phyloP scores from a whole-genome alignment of 148 eudicot genomes.

The Spergularia bocconei region DNA sequence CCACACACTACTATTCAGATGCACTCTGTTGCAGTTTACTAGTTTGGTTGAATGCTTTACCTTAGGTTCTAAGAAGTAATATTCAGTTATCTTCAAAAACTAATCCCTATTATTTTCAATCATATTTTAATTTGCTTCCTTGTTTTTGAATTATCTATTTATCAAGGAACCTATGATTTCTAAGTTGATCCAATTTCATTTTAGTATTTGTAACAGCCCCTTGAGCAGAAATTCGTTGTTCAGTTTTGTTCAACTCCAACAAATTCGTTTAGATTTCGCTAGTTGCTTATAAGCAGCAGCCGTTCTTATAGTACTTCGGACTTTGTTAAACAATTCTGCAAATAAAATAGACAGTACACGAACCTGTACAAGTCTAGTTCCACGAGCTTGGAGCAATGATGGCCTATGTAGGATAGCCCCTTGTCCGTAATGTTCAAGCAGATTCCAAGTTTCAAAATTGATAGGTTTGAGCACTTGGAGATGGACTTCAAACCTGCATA shows the following conservation, averaged over 20 bases:
- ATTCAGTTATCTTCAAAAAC: neutral
- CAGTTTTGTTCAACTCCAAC: too few relatives aligned
- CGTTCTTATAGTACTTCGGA: neutral
- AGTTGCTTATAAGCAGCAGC: neutral
- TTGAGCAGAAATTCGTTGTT: too few relatives aligned
- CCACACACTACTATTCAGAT: neutral
- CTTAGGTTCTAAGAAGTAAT: neutral
- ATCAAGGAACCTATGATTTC: too few relatives aligned
- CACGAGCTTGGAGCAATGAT: constrained; percentile 63
- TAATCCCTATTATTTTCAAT: too few relatives aligned
- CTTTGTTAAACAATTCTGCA: neutral
- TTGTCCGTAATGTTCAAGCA: constrained; percentile 74
- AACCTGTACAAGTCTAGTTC: constrained; percentile 93
- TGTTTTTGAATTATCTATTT: too few relatives aligned
- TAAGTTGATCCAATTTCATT: too few relatives aligned
- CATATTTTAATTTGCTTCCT: too few relatives aligned
- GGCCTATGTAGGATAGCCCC: constrained; percentile 67
- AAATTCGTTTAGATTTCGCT: neutral
- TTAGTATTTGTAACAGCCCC: too few relatives aligned
- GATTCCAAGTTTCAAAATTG: constrained; percentile 71
- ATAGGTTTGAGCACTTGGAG: constrained; percentile 67
- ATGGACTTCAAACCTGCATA: constrained; percentile 72
- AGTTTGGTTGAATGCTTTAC: neutral
- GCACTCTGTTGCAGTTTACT: neutral
- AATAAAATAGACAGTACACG: constrained; percentile 5